Conservation (phyloP, 2,329 filamentous ascomycete species). For the Epichloe aotearoae region DNA sequence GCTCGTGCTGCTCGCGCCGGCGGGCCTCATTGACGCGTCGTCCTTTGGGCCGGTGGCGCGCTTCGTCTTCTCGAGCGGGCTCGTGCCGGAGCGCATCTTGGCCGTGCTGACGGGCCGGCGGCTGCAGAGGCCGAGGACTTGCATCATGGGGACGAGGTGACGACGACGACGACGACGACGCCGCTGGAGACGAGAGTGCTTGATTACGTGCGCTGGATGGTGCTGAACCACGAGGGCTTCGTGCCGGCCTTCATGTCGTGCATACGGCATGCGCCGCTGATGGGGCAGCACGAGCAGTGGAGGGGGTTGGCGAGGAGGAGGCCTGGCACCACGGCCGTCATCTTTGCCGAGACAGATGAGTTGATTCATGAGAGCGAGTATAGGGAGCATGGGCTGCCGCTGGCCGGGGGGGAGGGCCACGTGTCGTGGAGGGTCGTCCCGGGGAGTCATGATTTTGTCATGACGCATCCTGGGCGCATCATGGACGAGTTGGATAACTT, state of each 20-base stretch:
- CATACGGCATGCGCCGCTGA: conserved; percentile 39
- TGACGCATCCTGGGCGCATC: conserved; percentile 36
- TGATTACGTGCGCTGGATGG: conserved; percentile 44
- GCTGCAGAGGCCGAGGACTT: conserved; percentile 31
- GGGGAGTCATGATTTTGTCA: conserved; percentile 49
- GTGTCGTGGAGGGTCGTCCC: conserved; percentile 38
- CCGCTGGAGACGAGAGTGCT: conserved; percentile 35
- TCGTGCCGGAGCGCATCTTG: conserved; percentile 40
- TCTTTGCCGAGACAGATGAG: conserved; percentile 38
- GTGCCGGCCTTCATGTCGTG: conserved; percentile 47
- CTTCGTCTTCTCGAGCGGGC: conserved; percentile 39
- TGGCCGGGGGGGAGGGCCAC: conserved; percentile 34
- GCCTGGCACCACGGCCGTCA: conserved; percentile 32
- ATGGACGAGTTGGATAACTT: conserved; percentile 33
- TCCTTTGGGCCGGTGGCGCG: conserved; percentile 37
- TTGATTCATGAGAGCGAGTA: conserved; percentile 40
- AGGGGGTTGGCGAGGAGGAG: conserved; percentile 27
- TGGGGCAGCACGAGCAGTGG: conserved; percentile 39
- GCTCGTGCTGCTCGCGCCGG: conserved; percentile 65
- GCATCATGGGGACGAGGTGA: background rate
- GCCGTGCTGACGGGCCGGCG: conserved; percentile 33
- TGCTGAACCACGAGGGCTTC: conserved; percentile 42
- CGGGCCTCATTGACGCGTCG: conserved; percentile 53
- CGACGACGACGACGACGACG: conserved; percentile 7
- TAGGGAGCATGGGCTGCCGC: conserved; percentile 32